Base-by-base conservation (phyloP, 768 basidiomycete species). In the Macrolepiota fuliginosa region DNA sequence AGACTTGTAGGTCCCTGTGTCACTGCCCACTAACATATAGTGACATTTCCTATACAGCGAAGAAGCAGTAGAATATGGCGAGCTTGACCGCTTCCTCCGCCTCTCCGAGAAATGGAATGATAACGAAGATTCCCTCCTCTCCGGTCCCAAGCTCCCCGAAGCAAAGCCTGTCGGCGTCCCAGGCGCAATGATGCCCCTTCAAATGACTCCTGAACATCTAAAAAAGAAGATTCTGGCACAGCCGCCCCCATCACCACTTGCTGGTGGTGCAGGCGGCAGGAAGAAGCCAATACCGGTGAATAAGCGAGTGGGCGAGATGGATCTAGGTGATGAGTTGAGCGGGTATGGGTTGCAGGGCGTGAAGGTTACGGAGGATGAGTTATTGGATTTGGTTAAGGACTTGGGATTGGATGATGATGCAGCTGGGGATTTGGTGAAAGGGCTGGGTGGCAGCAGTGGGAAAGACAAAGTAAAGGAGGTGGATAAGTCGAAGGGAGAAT, bases 131-230 rank as follows among this genome's bases (percentile, higher is more conserved):
- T 49, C 53, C 4, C 45, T 54, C 35, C 42, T 54, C 24, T 35
- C 53, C 24, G 60, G 53, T 25, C 45, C 60, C n/a, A 81, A 84
- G 0, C 72, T 80, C 2, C 86, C 83, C 4, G 75, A 73, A 27
- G 81, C 74, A 0, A 81, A 84, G 64, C 86, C 90, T 11, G 81
- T 93, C 54, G 92, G 92, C 58, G 90, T 94, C 5, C 91, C 93
- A 2, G 92, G 92, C 3, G 92, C 90, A 0, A 77, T 83, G 29
- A 78, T 85, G 7, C 90, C 92, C 10, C 75, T 86, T 7, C 84
- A 93, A 69, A 93, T 93, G 88, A 89, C 88, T 6, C 89, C 90
- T n/a, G 84, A 88, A 42, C 88, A 80, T 52, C 79, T 93, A 66
- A 85, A 77, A 67, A 81, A 78, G 58, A 82, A 84, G 67, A 77